phyloP scores from a whole-genome alignment of 148 eudicot species.

The Persicaria maculosa region DNA sequence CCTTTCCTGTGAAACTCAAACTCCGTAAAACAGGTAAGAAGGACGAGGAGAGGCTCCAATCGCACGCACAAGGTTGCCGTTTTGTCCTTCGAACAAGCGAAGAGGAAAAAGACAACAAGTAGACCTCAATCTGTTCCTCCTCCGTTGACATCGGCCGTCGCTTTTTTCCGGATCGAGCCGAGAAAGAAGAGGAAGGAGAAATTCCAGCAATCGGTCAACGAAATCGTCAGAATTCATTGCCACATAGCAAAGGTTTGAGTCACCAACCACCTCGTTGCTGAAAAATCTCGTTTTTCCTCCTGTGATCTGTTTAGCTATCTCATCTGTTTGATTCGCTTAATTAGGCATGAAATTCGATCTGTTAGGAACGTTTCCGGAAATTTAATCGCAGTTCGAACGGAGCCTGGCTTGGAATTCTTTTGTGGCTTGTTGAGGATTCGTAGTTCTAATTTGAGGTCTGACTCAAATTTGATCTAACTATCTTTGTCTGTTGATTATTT shows the following conservation, averaged over 20 bases:
- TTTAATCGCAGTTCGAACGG: neutral
- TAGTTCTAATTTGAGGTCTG: neutral
- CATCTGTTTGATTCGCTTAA: neutral
- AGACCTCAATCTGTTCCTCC: conserved; percentile 1
- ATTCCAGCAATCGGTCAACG: neutral
- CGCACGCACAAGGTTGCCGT: neutral
- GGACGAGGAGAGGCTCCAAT: neutral
- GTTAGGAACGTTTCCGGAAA: neutral
- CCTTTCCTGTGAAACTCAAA: conserved; percentile 10
- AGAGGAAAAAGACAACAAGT: neutral
- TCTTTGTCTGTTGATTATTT: neutral
- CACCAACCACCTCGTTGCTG: neutral
- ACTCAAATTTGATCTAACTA: neutral
- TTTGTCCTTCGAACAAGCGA: neutral
- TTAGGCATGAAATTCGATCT: neutral
- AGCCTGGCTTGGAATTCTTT: neutral
- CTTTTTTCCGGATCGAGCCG: neutral
- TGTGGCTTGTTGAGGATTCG: neutral
- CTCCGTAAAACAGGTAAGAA: neutral
- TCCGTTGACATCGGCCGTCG: neutral
- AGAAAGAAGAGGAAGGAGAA: no score
- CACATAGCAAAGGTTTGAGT: conserved; percentile 1
- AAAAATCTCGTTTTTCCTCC: neutral
- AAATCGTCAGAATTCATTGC: neutral
- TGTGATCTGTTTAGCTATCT: neutral